phyloP scores from a whole-genome alignment of 106 monocot species.

The Allium fistulosum region DNA sequence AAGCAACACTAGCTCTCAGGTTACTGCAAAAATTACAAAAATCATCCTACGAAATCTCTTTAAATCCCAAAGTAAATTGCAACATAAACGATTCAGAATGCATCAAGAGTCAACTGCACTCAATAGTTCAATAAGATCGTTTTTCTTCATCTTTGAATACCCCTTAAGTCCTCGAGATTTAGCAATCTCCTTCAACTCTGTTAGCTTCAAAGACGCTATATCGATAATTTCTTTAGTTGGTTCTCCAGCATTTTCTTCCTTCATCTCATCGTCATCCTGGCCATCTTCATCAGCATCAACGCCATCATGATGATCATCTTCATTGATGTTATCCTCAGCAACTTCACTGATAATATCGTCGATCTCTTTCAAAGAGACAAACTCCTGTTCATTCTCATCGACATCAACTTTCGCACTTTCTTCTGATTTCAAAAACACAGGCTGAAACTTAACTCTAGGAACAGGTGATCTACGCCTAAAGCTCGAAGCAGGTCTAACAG shows the following conservation, averaged over 20 bases:
- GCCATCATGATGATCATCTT: too few species aligned
- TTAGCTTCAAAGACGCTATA: constrained; percentile 56
- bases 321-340: constrained; percentile 2
- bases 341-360: constrained; percentile 14
- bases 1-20: too few species aligned
- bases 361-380: constrained; percentile 19
- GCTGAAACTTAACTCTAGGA: constrained; percentile 68
- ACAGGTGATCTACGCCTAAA: constrained; percentile 75
- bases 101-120: constrained; percentile 21
- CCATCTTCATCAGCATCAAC: too few species aligned
- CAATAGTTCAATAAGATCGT: constrained; percentile 51
- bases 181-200: constrained; percentile 67
- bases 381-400: constrained; percentile 24
- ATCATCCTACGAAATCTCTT: too few species aligned
- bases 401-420: constrained; percentile 16
- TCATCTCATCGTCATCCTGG: constrained; percentile 19
- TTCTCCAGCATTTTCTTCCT: constrained; percentile 18
- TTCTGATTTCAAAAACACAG: constrained; percentile 43
- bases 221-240: constrained; percentile 17
- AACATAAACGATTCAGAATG: not conserved
- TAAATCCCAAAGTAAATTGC: too few species aligned
- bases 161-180: constrained; percentile 83
- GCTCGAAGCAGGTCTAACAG: constrained; percentile 52
- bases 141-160: constrained; percentile 88
- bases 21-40: too few species aligned